A percentile compares a stretch with the other conserved stretches of the same genome.
Conservation (phyloP, 1,284 basidiomycete species). For the Apiotrichum akiyoshidainum region DNA sequence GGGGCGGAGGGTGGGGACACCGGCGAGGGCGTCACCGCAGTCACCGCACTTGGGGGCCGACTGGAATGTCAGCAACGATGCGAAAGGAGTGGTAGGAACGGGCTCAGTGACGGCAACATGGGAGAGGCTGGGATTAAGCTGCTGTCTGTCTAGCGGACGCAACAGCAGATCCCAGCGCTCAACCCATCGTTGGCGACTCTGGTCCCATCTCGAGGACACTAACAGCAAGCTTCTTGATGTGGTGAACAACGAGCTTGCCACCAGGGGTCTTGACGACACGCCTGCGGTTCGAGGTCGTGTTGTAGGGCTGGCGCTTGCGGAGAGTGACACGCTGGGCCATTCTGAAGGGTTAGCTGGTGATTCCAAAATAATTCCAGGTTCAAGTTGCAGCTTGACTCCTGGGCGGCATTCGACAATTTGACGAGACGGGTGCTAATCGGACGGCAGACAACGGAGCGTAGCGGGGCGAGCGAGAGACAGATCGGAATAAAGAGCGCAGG, state of each 20-base stretch:
- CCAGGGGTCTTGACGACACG: constrained; percentile 92
- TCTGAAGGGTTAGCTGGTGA: constrained; percentile 37
- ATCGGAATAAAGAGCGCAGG: background rate
- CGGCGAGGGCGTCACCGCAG: constrained; percentile 84
- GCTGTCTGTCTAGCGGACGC: background rate
- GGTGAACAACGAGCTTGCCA: constrained; percentile 53
- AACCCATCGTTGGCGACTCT: no score
- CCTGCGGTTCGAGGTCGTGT: constrained; percentile 94
- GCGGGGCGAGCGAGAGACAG: background rate
- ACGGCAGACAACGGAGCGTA: no score
- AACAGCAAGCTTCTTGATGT: constrained; percentile 54
- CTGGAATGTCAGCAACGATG: constrained; percentile 23
- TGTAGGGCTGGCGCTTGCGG: constrained; percentile 98
- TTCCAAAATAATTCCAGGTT: constrained; percentile 3
- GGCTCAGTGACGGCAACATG: no score
- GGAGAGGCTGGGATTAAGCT: no score
- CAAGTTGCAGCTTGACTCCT: background rate
- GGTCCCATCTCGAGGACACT: constrained; percentile 22
- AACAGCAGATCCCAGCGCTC: background rate
- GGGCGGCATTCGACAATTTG: background rate
- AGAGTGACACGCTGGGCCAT: constrained; percentile 99
- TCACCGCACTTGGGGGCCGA: constrained; percentile 92
- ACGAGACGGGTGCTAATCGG: background rate
- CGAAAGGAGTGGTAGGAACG: background rate
- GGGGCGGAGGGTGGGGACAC: constrained; percentile 89